phyloP scores from a whole-genome alignment of 2,329 filamentous ascomycete species.

The Cryphonectria japonica region DNA sequence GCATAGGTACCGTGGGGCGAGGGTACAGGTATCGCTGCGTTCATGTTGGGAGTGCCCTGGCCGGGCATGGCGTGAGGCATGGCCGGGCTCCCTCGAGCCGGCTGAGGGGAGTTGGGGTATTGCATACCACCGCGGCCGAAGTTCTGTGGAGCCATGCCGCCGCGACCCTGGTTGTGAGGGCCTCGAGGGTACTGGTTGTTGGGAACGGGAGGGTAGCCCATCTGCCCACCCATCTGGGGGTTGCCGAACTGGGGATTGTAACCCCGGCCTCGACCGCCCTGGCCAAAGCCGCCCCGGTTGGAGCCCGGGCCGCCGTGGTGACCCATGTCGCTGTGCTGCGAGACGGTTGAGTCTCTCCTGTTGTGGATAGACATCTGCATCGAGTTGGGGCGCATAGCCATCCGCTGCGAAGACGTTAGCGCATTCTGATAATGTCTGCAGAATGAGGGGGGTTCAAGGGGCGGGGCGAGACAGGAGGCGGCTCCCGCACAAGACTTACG shows the following conservation, averaged over 20 bases:
- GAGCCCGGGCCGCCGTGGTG: slow-evolving; percentile 62
- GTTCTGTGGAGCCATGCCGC: slow-evolving; percentile 51
- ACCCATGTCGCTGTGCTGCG: slow-evolving; percentile 73
- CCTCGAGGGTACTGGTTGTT: slow-evolving; percentile 42
- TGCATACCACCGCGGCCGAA: slow-evolving; percentile 50
- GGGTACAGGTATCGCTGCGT: slow-evolving; percentile 67
- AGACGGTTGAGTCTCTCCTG: slow-evolving; percentile 85
- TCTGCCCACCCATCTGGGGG: slow-evolving; percentile 52
- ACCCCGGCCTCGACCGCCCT: slow-evolving; percentile 55
- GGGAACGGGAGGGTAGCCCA: slow-evolving; percentile 47
- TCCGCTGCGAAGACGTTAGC: slow-evolving; percentile 51
- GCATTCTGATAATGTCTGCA: slow-evolving; percentile 23
- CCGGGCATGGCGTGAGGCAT: slow-evolving; percentile 63
- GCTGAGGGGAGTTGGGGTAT: slow-evolving; percentile 68
- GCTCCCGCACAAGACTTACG: slow-evolving; percentile 58
- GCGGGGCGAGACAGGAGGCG: background rate
- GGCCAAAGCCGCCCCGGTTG: slow-evolving; percentile 59
- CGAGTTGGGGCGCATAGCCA: slow-evolving; percentile 67
- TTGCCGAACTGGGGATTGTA: slow-evolving; percentile 35
- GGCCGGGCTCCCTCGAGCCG: slow-evolving; percentile 66
- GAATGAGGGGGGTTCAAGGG: slow-evolving; percentile 22
- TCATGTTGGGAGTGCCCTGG: slow-evolving; percentile 71
- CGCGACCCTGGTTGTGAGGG: slow-evolving; percentile 44
- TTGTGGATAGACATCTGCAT: slow-evolving; percentile 62
- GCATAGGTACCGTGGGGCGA: slow-evolving; percentile 52